These are phyloP conservation scores for Aureobasidium leucospermi DNA, from an alignment of 2,329 filamentous ascomycete genomes.

Conservation along the genomic window DNA sequence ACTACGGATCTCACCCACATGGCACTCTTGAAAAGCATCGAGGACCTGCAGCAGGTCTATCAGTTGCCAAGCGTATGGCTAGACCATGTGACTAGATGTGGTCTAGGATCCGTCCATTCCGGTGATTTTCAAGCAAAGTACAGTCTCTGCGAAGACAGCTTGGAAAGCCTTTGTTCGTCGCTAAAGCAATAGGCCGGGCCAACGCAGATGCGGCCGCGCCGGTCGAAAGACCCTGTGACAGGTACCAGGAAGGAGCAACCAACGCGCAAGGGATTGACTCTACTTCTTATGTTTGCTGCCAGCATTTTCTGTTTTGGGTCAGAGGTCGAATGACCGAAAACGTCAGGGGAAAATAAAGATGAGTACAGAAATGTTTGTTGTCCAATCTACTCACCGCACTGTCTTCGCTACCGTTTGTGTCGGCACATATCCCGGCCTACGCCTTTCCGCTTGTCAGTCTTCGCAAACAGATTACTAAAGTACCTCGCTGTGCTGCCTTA, in stretches of 20 bases:
- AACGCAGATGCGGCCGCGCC: neutral
- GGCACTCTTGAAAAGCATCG: neutral
- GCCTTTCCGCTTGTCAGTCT: neutral
- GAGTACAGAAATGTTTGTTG: neutral
- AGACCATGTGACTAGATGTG: neutral
- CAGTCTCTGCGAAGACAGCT: neutral
- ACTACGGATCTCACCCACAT: neutral
- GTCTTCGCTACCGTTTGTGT: neutral
- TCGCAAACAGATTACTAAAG: neutral
- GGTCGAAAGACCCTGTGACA: constrained; percentile 1
- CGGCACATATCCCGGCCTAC: neutral
- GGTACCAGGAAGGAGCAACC: neutral
- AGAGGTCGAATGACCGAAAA: neutral
- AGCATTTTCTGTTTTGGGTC: constrained; percentile 6
- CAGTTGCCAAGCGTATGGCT: neutral
- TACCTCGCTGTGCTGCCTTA: constrained; percentile 1
- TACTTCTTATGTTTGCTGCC: neutral
- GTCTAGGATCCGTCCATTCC: neutral
- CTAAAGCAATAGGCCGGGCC: neutral
- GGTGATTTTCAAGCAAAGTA: neutral
- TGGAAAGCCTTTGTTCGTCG: neutral
- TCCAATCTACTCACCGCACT: neutral
- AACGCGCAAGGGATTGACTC: neutral
- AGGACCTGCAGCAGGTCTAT: constrained; percentile 1
- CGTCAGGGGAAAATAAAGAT: neutral